Base-by-base conservation (phyloP, 495 filamentous ascomycete genomes). In the Clavariopsis aquatica region DNA sequence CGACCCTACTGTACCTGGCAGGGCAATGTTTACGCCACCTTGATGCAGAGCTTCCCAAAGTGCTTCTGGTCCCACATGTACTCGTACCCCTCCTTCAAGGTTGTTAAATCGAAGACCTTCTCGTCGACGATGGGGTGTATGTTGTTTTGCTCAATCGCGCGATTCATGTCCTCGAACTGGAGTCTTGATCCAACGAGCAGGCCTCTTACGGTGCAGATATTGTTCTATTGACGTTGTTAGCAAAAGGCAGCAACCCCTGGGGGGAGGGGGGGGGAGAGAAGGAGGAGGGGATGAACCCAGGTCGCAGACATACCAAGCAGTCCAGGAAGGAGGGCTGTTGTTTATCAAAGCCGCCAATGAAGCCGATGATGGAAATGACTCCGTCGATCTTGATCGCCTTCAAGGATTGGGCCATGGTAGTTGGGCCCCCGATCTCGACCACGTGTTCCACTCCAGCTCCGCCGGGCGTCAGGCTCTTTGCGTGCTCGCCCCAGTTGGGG, bases 31-130 rank as follows among this genome's bases (percentile, higher is more conserved):
- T 66, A 70, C 20, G 59, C 68, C 2, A 92, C 87, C 74, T 84
- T 84, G 72, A 92, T 84, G 12, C 76, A 75, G 45, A 92, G 63
- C 79, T 93, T 93, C 24, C 89, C 90, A 67, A 92, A 87, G 71
- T 94, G 90, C 69, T 87, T 88, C 74, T 88, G 80, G 36, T 80
- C 84, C 84, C 83, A 91, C 86, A 89, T 68, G 62, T 76, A 77
- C 54, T 78, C 70, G 60, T 79, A 81, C 4, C 78, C 81, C n/a
- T 78, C 75, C 57, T 70, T 73, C 22, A 60, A 51, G 43, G 76
- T 55, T 26, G 60, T 65, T 7, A 77, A 57, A 41, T 72, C 73
- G 69, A 78, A 78, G 8, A 72, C 69, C 63, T 74, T 76, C 52
- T 74, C 53, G 53, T 78, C 75, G 20, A 77, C 71, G 28, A 78